Percentiles rank a stretch among this genome's conserved stretches.
Conservation (phyloP, 2,329 filamentous ascomycete species). For the Cytospora chrysosperma region DNA sequence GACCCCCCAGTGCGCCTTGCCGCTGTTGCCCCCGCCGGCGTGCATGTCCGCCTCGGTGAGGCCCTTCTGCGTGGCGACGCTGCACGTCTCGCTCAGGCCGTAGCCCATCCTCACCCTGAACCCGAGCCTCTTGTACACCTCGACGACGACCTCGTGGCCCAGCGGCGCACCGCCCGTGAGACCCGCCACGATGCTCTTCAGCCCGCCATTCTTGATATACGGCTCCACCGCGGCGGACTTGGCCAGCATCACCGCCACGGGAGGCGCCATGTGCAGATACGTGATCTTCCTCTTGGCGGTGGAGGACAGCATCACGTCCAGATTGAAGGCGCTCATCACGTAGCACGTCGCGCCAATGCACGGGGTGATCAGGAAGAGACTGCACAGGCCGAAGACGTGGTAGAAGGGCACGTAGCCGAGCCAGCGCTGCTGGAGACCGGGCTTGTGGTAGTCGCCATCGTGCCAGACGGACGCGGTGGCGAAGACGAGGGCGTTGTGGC, state of each 20-base stretch:
- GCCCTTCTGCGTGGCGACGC: slow-evolving; percentile 60
- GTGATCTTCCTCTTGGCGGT: slow-evolving; percentile 64
- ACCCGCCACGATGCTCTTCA: slow-evolving; percentile 54
- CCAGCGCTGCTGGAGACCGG: slow-evolving; percentile 38
- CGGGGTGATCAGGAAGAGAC: slow-evolving; percentile 59
- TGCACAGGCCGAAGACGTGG: slow-evolving; percentile 58
- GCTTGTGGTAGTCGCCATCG: slow-evolving; percentile 45
- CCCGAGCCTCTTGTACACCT: slow-evolving; percentile 61
- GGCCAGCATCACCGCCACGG: slow-evolving; percentile 66
- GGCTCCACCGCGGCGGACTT: slow-evolving; percentile 68
- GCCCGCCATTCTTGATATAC: slow-evolving; percentile 43
- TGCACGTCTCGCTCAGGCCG: slow-evolving; percentile 74
- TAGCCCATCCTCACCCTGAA: slow-evolving; percentile 59
- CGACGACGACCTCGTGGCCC: slow-evolving; percentile 51
- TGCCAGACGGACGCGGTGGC: slow-evolving; percentile 50
- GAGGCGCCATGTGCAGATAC: slow-evolving; percentile 64
- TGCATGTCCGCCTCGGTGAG: slow-evolving; percentile 46
- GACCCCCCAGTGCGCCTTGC: slow-evolving; percentile 65
- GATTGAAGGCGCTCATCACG: slow-evolving; percentile 69
- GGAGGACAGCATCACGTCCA: slow-evolving; percentile 60
- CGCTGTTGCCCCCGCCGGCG: slow-evolving; percentile 57
- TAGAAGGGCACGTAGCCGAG: slow-evolving; percentile 71
- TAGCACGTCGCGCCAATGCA: slow-evolving; percentile 58
- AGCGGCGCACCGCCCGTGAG: slow-evolving; percentile 65
- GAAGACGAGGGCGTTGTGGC: slow-evolving; percentile 64